Base-by-base conservation (phyloP, 805 yeast species). In the Pichia thaimueangensis region DNA sequence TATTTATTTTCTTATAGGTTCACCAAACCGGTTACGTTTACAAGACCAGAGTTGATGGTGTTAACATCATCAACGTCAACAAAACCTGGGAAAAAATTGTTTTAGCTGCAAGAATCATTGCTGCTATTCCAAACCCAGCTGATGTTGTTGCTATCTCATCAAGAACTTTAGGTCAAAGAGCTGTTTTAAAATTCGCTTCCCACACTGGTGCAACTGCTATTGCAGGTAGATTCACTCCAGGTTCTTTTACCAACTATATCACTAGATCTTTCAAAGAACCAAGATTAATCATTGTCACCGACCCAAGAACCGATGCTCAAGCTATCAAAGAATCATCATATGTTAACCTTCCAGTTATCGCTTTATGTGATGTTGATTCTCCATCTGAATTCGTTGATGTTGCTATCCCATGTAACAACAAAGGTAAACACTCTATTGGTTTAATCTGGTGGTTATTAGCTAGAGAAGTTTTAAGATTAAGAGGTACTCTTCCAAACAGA, bases 151-250 rank as follows among this genome's bases (percentile, higher is more conserved):
- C 96, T 64, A 87, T 94, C 67, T 89, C 97, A 57, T 86, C 97
- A 64, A 91, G 97, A 82, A 89, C 97, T 64, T 91, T 86, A 77
- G 99, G 98, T 69, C 99, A 93, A 80, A 93, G 99, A 81, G 99
- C 98, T 68, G 99, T 91, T 61, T 83, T 93, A 74, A 93, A 93
- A 80, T 93, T 84, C 69, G 97, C 99, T 69, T 86, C 96, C 64
- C 97, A 93, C 89, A 89, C 97, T 64, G 97, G 97, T 74, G 96
- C 98, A 61, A 91, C 97, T 62, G 89, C 99, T 70, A 91, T 93
- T 77, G 99, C 98, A 64, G 99, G 99, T 77, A 88, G 99, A 80
- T 93, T 93, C 86, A 93, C 98, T 65, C 99, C 99, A 76, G 99
- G 99, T 86, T 82, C 85, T 79, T 93, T 93, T 93, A 93, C 99